These are phyloP conservation scores for Arabis alpina DNA, from an alignment of 345 rosid species.

Conservation along the genomic window DNA sequence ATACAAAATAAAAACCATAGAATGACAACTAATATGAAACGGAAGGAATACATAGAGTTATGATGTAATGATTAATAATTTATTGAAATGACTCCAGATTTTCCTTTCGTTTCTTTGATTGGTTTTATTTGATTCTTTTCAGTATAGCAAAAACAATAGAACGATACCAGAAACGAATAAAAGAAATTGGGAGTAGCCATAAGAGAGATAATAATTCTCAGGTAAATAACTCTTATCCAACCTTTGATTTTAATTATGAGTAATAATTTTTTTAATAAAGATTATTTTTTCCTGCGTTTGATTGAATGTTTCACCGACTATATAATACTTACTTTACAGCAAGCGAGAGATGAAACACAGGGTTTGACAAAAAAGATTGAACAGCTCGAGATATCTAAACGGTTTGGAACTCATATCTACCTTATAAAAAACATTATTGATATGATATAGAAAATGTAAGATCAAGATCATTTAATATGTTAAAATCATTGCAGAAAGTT, in stretches of 20 bases:
- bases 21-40: too few relatives aligned
- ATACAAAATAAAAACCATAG: too few relatives aligned
- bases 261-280: background rate
- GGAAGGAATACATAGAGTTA: background rate
- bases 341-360: conserved; percentile 45
- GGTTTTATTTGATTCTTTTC: conserved; percentile 16
- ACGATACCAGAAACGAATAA: conserved; percentile 62
- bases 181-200: conserved; percentile 48
- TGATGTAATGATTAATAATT: background rate
- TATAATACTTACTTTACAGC: conserved; percentile 42
- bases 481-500: conserved; percentile 55
- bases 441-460: background rate
- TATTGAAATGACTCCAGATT: conserved; percentile 6
- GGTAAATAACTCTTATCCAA: conserved; percentile 42
- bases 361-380: conserved; percentile 66
- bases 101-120: conserved; percentile 4
- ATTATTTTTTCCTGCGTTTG: background rate
- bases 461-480: background rate
- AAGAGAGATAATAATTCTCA: conserved; percentile 44
- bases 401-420: conserved; percentile 42
- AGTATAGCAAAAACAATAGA: conserved; percentile 73
- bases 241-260: too few relatives aligned
- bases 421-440: background rate
- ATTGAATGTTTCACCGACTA: background rate
- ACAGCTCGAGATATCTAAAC: conserved; percentile 62